Base-by-base conservation (phyloP, 2,329 filamentous ascomycete species). In the Lasiodiplodia citricola region DNA sequence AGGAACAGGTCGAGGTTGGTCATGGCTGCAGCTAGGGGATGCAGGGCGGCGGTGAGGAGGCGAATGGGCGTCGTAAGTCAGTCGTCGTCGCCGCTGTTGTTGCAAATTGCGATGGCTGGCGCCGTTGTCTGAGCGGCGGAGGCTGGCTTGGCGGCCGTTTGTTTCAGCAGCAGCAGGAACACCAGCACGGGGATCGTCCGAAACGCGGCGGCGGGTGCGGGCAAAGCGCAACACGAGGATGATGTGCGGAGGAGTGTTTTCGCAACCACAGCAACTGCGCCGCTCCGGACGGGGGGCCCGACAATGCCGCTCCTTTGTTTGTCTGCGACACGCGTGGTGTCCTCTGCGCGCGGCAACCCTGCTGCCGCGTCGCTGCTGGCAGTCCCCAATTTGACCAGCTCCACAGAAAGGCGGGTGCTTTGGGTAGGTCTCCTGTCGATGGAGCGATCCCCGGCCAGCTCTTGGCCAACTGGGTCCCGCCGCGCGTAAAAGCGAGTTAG, bases 1-100 rank as follows among this genome's bases (percentile, higher is more conserved):
- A 97, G 85, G 56, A 97, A 86, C 71, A 88, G 85, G 76, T 97
- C 93, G 35, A 97, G 80, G 77, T 79, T 80, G 69, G 78, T 75
- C 78, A 80, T 80, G 68, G 70, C 69, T 31, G 47, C 60, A 64
- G 60, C 60, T n/a, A 31, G 52, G 51, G 18, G 47, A 47, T n/a
- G 67, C 41, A 47, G 35, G 25, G 50, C 18, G 58, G 51, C 44
- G 57, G 44, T 10, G 37, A 31, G 51, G n/a, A 25, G 50, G 57
- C 31, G 57, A 28, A 54, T 63, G 58, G 41, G 58, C 44, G 58
- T 63, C 58, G 58, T 50, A 18, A 44, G 57, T 14, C 37, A 10
- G 41, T 16, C 23, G 63, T 56, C 35, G 63, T 55, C 35, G 44
- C 51, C 38, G 28, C 63, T 66, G 63, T 55, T 44, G 63, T 66